Evolutionary conservation across 1,284 basidiomycete genomes (phyloP).

Genomic region (Boletellus deceptivus): DNA sequence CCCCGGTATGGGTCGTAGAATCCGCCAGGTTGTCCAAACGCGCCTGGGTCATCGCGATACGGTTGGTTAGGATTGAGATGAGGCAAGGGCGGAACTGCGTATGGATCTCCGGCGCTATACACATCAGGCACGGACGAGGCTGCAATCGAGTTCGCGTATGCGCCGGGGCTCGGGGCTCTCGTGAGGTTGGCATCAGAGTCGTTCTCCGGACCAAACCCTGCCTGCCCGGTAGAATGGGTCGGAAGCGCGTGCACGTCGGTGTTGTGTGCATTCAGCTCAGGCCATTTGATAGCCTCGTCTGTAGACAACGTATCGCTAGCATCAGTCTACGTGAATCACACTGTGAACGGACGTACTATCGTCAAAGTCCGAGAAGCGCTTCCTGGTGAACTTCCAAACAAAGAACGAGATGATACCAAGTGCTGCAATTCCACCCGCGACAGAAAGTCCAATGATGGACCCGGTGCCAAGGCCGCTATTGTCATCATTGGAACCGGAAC

Average conservation of each 20-base stretch:
- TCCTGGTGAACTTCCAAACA: constrained; percentile 79
- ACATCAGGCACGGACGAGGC: constrained; percentile 52
- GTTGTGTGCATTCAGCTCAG: constrained; percentile 70
- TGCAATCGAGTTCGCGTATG: constrained; percentile 43
- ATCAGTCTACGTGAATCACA: constrained; percentile 12
- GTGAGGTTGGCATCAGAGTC: constrained; percentile 57
- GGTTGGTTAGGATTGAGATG: constrained; percentile 74
- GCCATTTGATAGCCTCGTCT: constrained; percentile 87
- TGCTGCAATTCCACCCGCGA: constrained; percentile 71
- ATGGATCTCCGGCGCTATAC: constrained; percentile 57
- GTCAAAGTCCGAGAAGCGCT: constrained; percentile 70
- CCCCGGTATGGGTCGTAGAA: constrained; percentile 80
- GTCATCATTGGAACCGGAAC: not conserved
- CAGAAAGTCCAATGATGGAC: constrained; percentile 74
- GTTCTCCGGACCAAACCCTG: constrained; percentile 59
- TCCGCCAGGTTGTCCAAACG: constrained; percentile 34
- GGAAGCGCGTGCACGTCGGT: constrained; percentile 60
- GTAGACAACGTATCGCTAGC: constrained; percentile 8
- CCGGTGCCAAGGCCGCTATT: constrained; percentile 48
- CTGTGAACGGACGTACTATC: constrained; percentile 55
- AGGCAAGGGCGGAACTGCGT: constrained; percentile 80
- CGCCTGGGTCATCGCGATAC: constrained; percentile 67
- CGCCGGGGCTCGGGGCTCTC: constrained; percentile 44
- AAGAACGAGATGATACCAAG: constrained; percentile 70
- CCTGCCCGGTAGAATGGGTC: constrained; percentile 58